Percentiles rank a stretch among this genome's conserved stretches.
Conservation (phyloP, 768 basidiomycete species). For the Lentinula raphanica region DNA sequence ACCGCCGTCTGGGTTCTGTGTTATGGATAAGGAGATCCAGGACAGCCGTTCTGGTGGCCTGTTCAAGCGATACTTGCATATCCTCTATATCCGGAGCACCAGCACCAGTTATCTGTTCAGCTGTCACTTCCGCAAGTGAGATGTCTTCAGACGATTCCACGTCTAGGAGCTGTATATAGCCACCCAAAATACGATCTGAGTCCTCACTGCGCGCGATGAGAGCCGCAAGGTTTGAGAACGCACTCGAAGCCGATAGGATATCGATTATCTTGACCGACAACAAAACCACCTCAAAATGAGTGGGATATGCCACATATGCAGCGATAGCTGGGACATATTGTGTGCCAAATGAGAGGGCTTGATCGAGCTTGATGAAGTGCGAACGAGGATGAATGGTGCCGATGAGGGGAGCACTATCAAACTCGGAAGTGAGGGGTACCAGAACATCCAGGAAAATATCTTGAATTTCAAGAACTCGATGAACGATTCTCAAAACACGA, state of each 20-base stretch:
- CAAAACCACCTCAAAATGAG: slow-evolving; percentile 67
- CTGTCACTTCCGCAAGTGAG: slow-evolving; percentile 49
- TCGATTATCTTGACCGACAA: slow-evolving; percentile 76
- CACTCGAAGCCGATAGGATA: slow-evolving; percentile 57
- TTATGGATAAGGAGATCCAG: slow-evolving; percentile 80
- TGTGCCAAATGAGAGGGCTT: slow-evolving; percentile 63
- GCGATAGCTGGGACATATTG: slow-evolving; percentile 79
- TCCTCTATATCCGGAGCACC: slow-evolving; percentile 59
- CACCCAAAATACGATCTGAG: slow-evolving; percentile 79
- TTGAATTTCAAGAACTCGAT: slow-evolving; percentile 79
- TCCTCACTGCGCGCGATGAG: slow-evolving; percentile 77
- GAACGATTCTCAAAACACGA: slow-evolving; percentile 76
- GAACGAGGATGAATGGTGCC: slow-evolving; percentile 58
- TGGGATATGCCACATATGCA: slow-evolving; percentile 68
- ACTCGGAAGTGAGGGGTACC: slow-evolving; percentile 68
- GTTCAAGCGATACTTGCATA: slow-evolving; percentile 43
- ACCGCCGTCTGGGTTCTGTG: slow-evolving; percentile 54
- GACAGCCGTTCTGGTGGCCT: slow-evolving; percentile 70
- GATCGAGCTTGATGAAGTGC: slow-evolving; percentile 69
- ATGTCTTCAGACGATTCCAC: slow-evolving; percentile 60
- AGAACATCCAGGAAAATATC: slow-evolving; percentile 87
- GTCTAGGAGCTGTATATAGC: slow-evolving; percentile 65
- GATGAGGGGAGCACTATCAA: slow-evolving; percentile 49
- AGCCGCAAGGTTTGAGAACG: slow-evolving; percentile 69
- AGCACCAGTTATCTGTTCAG: slow-evolving; percentile 65